Evolutionary conservation across 75 land plant species (phyloP).

Genomic region (Picea sitchensis): DNA sequence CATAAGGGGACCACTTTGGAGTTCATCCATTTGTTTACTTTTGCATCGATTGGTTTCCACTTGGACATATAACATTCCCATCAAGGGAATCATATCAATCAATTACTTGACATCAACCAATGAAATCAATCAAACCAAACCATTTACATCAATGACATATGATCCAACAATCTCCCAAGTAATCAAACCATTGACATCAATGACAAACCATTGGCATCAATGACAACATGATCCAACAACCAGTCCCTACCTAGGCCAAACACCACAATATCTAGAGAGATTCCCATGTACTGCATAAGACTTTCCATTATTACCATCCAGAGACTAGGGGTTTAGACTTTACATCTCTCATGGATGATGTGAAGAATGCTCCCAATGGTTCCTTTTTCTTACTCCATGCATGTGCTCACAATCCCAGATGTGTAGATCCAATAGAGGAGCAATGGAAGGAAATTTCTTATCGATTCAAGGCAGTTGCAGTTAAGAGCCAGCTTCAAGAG

Average conservation of each 20-base stretch:
- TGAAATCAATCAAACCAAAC: no score
- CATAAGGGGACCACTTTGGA: no score
- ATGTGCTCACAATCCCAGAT: slow-evolving; percentile 97
- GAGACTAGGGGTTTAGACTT: slow-evolving; percentile 76
- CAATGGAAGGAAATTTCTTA: slow-evolving; percentile 89
- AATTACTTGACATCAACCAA: no score
- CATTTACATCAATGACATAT: no score
- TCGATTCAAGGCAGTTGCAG: slow-evolving; percentile 48
- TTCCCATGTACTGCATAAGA: slow-evolving; percentile 74
- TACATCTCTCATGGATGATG: slow-evolving; percentile 73
- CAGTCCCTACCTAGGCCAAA: slow-evolving; percentile 87
- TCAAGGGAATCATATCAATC: no score
- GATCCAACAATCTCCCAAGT: no score
- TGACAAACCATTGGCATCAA: no score
- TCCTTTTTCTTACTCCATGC: slow-evolving; percentile 92
- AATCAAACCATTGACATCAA: no score
- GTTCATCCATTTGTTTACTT: no score
- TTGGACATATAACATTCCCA: no score
- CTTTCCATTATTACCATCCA: slow-evolving; percentile 81
- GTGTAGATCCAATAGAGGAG: slow-evolving; percentile 91
- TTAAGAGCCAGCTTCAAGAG: slow-evolving; percentile 31
- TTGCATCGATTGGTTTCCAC: no score
- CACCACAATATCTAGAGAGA: slow-evolving; percentile 95
- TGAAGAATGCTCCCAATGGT: slow-evolving; percentile 94
- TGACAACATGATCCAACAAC: not conserved